Evolutionary conservation across 345 rosid species (phyloP), one percentile per base, ranked within the genome.

Genomic region (Mercurialis annua): DNA sequence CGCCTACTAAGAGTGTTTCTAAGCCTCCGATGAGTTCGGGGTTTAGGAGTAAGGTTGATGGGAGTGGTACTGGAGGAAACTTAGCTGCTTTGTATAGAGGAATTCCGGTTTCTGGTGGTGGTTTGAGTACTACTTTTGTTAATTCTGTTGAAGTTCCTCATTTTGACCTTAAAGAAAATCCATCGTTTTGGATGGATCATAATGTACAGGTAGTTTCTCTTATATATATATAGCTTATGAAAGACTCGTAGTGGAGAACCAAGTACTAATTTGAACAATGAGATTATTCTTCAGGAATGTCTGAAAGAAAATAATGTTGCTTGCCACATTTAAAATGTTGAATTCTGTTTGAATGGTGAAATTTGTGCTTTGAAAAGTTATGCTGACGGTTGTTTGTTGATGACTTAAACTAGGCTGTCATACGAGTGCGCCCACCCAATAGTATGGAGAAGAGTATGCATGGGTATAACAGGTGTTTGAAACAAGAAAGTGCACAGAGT

Each of bases 131-230:
- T 26, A 76, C 85, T 1, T 71, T 81, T 70, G 88, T 89, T 67
- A 88, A 87, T 63, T 80, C 87, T 9, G 88, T 85, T 55, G 92
- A 91, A 82, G 97, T 91, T 1, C 92, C 99, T 84, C 95, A 94
- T 83, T 94, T 91, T 74, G 84, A 87, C 68, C 92, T 93, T 54
- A 89, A 82, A 62, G 98, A 91, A 64, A 90, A 92, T 77, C 92
- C 97, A 30, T 90, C 97, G 2, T 92, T 92, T 79, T 92, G 98
- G 98, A 86, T 92, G 97, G 98, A 92, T 68, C 97, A 92, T 71
- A 92, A 84, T 75, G 94, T 92, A 75, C 98, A 92, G 97, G 98
- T 90, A 76, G 2, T 50, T 50, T 52, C 16, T 8, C 16, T 29
- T 58, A n/a, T n/a, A n/a, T n/a, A n/a, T 15, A 63, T 36, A 27